Evolutionary conservation across 441 rosid species (phyloP).

Genomic region (Pelargonium myrrhifolium): DNA sequence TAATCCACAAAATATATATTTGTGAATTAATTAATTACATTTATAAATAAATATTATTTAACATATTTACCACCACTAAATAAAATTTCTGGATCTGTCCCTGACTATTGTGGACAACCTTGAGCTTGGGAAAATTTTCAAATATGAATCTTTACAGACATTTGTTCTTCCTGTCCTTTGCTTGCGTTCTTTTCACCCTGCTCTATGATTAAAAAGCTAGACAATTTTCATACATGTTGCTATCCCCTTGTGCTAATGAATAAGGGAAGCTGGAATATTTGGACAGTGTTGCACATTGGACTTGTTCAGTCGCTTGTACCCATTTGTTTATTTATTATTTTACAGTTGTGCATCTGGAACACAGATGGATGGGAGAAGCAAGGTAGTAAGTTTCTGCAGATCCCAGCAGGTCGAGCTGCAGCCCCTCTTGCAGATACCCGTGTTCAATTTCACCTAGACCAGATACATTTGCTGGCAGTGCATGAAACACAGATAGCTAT

Average conservation of each 20-base stretch:
- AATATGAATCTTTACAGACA: not conserved
- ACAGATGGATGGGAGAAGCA: constrained; percentile 93
- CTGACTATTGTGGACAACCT: no score
- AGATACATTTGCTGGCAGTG: constrained; percentile 51
- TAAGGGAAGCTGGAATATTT: not conserved
- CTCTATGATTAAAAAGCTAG: no score
- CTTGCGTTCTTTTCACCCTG: no score
- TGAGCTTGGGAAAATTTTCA: no score
- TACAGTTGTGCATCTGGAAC: constrained; percentile 68
- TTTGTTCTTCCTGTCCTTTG: not conserved
- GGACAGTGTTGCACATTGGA: not conserved
- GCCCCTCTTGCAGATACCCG: constrained; percentile 57
- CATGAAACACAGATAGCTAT: constrained; percentile 74
- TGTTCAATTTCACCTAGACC: constrained; percentile 68
- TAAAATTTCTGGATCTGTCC: no score
- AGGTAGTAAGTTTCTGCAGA: constrained; percentile 53
- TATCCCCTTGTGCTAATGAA: not conserved
- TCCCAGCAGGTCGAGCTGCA: constrained; percentile 44
- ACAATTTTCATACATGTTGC: not conserved
- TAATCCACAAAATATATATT: no score
- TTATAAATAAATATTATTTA: no score
- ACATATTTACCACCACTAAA: no score
- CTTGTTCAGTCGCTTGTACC: not conserved
- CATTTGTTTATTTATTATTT: constrained; percentile 7
- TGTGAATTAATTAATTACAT: no score